Percentiles rank a stretch among this genome's conserved stretches.
phyloP scores from a whole-genome alignment of 2,329 filamentous ascomycete genomes.

The Beauveria sp. region DNA sequence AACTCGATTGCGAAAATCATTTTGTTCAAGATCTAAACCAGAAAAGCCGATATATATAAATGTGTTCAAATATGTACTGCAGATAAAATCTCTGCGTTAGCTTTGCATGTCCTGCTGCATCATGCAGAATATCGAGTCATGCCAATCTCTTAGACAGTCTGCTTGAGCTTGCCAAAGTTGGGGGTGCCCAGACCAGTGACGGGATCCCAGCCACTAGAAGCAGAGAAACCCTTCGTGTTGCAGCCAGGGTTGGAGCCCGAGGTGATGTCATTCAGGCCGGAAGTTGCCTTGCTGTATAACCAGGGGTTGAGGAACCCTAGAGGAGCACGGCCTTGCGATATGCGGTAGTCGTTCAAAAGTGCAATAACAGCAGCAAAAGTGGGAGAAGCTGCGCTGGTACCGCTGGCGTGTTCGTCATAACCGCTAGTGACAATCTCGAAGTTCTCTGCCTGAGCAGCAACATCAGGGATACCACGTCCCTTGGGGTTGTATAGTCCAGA shows the following conservation, averaged over 20 bases:
- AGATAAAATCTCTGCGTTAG: background rate
- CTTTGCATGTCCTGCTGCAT: too few species aligned
- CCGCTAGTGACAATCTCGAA: background rate
- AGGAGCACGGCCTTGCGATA: constrained; percentile 25
- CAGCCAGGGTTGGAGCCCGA: constrained; percentile 14
- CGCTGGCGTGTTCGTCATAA: background rate
- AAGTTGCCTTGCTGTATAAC: constrained; percentile 23
- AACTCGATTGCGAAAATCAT: too few species aligned
- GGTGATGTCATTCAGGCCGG: constrained; percentile 17
- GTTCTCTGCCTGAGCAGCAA: background rate
- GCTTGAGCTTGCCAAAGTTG: constrained; percentile 2
- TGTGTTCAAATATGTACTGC: background rate
- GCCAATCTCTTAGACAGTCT: constrained; percentile 1
- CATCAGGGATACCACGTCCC: constrained; percentile 8
- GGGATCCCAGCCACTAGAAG: constrained; percentile 27
- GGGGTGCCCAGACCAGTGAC: constrained; percentile 14
- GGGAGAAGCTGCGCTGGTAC: constrained; percentile 29
- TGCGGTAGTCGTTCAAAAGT: constrained; percentile 35
- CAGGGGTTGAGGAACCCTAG: constrained; percentile 39
- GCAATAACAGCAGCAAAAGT: constrained; percentile 34
- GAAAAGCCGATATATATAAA: background rate
- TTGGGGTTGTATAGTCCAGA: constrained; percentile 4
- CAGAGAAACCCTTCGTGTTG: constrained; percentile 9
- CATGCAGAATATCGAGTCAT: too few species aligned
- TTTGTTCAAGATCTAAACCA: too few species aligned